phyloP scores from a whole-genome alignment of 495 filamentous ascomycete genomes.

The Neurospora tetraspora region DNA sequence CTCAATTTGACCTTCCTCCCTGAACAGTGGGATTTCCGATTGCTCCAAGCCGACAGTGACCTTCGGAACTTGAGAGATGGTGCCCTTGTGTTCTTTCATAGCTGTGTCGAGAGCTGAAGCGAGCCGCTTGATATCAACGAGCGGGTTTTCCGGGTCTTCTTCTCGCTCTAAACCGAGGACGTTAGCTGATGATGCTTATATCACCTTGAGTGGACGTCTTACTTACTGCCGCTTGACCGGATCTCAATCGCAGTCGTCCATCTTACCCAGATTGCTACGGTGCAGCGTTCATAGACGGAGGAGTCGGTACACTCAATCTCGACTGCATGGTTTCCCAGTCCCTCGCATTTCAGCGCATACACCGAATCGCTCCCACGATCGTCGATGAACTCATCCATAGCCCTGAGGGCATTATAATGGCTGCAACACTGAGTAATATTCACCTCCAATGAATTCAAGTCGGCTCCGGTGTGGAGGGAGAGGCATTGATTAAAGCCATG shows the following conservation, averaged over 20 bases:
- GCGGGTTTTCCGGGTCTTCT: neutral
- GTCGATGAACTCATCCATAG: neutral
- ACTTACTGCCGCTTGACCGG: neutral
- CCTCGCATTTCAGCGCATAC: neutral
- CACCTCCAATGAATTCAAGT: neutral
- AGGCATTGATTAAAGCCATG: neutral
- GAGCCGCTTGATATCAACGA: neutral
- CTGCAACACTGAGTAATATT: neutral
- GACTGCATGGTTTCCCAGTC: neutral
- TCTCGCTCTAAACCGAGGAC: neutral
- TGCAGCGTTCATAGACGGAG: neutral
- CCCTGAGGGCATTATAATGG: neutral
- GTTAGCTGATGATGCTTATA: neutral
- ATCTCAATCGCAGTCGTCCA: neutral
- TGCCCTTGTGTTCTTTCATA: neutral
- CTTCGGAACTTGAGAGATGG: neutral
- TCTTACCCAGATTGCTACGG: neutral
- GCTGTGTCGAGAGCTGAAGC: neutral
- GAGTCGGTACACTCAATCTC: neutral
- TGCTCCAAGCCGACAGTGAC: neutral
- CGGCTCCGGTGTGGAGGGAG: neutral
- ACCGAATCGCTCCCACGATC: too few relatives aligned
- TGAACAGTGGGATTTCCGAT: neutral
- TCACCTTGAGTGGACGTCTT: neutral
- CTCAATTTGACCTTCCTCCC: neutral